Base-by-base conservation (phyloP, 441 rosid species). In the Gossypium davidsonii region DNA sequence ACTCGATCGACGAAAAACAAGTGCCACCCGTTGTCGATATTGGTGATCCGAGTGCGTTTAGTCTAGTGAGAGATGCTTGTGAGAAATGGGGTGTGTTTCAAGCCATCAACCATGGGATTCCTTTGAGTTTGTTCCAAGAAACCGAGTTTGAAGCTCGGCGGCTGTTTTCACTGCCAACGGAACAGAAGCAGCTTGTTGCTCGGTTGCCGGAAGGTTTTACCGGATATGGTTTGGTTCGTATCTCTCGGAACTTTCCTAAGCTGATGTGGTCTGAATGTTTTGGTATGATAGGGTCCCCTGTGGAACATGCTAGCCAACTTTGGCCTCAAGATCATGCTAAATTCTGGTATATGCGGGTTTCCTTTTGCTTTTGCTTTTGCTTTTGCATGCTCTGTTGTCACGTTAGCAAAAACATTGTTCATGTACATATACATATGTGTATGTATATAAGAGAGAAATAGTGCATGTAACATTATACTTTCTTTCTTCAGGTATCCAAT, bases 81-180 rank as follows among this genome's bases (percentile, higher is more conserved):
- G 84, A 77, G 67, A 67, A 83, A 62, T 85, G 82, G 87, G 91
- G 91, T 15, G 79, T 49, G 59, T 84, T 88, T 78, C 91, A 84
- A 26, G 76, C 83, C 21, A 83, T 48, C 66, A 82, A 82, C 78
- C 91, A 86, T 66, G 90, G 82, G 7, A 57, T 86, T 71, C 82
- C 87, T 37, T 52, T 28, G 34, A 52, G 58, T 48, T 83, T 86
- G 26, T 80, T 88, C 8, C 11, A 73, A 2, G 69, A 82, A 31
- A 74, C 79, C 15, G 84, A 82, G 71, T 53, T 51, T 31, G 81
- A 81, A 67, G 74, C 78, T 48, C 72, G 74, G 72, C 74, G 78
- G 72, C 76, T 88, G 26, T 88, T 88, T 63, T 70, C 82, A 37
- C 74, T 88, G 5, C 88, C 90, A 7, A 39, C 57, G 63, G 77